These are phyloP conservation scores for Sordaria brevicollis DNA, from an alignment of 495 filamentous ascomycete species.

Conservation along the genomic window DNA sequence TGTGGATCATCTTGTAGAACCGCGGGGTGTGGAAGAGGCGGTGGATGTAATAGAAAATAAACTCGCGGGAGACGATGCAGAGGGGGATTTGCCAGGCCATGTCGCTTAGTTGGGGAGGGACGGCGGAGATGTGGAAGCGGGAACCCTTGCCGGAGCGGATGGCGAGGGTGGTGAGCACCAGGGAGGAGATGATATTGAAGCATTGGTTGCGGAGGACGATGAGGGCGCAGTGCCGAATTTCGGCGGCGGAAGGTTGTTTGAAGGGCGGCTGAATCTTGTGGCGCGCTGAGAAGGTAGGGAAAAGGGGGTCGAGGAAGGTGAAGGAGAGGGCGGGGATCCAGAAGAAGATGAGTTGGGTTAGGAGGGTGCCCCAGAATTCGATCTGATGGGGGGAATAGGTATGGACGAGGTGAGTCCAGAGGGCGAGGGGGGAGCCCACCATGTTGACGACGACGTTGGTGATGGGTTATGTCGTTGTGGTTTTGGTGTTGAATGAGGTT, in stretches of 20 bases:
- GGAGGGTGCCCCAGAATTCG: slow-evolving; percentile 35
- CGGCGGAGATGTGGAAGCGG: slow-evolving; percentile 24
- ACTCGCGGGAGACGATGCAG: slow-evolving; percentile 39
- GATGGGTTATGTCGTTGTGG: not conserved
- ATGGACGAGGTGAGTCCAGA: slow-evolving; percentile 12
- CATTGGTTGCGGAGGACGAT: slow-evolving; percentile 40
- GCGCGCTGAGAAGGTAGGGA: slow-evolving; percentile 36
- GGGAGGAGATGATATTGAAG: slow-evolving; percentile 27
- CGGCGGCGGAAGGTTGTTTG: slow-evolving; percentile 35
- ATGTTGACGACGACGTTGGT: not conserved
- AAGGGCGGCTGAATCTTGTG: slow-evolving; percentile 48
- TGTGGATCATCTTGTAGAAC: slow-evolving; percentile 45
- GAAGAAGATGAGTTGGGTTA: slow-evolving; percentile 39
- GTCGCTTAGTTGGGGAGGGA: slow-evolving; percentile 24
- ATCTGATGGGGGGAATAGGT: slow-evolving; percentile 8
- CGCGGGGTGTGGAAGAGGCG: slow-evolving; percentile 40
- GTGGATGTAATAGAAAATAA: slow-evolving; percentile 48
- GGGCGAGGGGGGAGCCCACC: not conserved
- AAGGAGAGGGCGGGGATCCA: slow-evolving; percentile 40
- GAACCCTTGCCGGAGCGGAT: slow-evolving; percentile 11
- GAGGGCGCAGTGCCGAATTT: slow-evolving; percentile 34
- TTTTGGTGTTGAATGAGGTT: no score
- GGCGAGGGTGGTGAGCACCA: slow-evolving; percentile 18
- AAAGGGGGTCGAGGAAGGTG: slow-evolving; percentile 29
- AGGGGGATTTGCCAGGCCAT: slow-evolving; percentile 34